phyloP scores from a whole-genome alignment of 305 asterid species.

The Caryopteris hybrid region DNA sequence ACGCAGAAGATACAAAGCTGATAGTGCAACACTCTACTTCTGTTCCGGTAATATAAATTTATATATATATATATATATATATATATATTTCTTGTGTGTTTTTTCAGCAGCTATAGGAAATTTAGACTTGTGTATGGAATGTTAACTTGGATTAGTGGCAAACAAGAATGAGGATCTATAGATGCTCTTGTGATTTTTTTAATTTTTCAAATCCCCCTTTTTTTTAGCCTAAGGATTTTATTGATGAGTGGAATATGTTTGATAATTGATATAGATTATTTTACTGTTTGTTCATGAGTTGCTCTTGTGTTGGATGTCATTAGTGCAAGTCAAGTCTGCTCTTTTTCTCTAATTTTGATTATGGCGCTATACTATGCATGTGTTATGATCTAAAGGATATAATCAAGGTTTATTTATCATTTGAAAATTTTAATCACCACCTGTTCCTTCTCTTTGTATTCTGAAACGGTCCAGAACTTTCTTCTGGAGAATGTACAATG shows the following conservation, averaged over 20 bases:
- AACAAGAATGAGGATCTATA: neutral
- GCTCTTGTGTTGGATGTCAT: neutral
- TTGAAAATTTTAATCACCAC: neutral
- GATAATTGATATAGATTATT: neutral
- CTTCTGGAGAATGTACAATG: neutral
- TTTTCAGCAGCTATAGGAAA: too few species aligned
- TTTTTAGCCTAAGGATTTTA: neutral
- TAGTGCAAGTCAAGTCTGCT: neutral
- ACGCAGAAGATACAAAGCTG: constrained; percentile 76
- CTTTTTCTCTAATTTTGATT: neutral
- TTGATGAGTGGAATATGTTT: neutral
- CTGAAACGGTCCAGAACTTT: neutral
- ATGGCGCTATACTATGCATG: neutral
- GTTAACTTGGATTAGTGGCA: neutral
- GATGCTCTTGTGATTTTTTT: neutral
- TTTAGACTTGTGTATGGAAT: neutral
- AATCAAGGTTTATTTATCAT: neutral
- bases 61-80: too few species aligned
- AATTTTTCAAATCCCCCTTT: too few species aligned
- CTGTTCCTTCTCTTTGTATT: neutral
- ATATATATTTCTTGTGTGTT: too few species aligned
- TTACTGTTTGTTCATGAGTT: neutral
- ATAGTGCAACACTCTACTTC: constrained; percentile 81
- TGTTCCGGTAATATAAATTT: constrained; percentile 67
- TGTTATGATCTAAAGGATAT: neutral